Base-by-base conservation (phyloP, 139 green algal genomes). In the Coelastrella sp. region DNA sequence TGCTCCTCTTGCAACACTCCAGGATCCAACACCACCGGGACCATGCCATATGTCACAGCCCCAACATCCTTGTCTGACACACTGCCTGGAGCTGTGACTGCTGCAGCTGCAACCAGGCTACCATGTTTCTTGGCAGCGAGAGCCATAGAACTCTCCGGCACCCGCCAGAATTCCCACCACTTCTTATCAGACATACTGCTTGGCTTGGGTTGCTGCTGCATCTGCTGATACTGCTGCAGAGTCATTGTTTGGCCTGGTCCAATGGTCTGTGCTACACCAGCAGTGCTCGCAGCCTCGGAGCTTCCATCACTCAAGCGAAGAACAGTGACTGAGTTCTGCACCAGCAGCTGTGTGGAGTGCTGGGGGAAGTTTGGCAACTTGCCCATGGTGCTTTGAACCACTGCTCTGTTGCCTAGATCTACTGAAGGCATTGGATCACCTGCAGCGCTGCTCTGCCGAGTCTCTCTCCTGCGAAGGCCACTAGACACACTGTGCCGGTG, bases 1-100 rank as follows among this genome's bases (percentile, higher is more conserved):
- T 74, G 34, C 27, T 51, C 45, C 37, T 90, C 88, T 25, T 76
- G 32, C 3, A 50, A 53, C 2, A 92, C 85, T 11, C 89, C 89
- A 25, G 48, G 17, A 43, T 92, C 89, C 40, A 79, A 68, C 30
- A 64, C 35, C 60, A 91, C 67, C 32, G 63, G 63, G 30, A 57
- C 43, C 19, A 79, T 51, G 13, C 77, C 38, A 48, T 64, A 62
- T 15, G 19, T 25, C 23, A 19, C 25, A 6, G 30, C 8, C 2
- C 23, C 23, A 23, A 7, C 25, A 32, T 80, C 32, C 30, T 80
- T 80, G 41, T 50, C 53, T 57, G 45, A 17, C 60, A 32, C n/a
- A 35, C 35, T 53, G 6, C 25, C 53, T 38, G 59, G 38, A 45
- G 48, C 48, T 34, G 59, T 32, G 3, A 37, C 77, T 64, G 77